A percentile compares a stretch with the other conserved stretches of the same genome.
These are phyloP conservation scores for Saccharomycodes ludwigii DNA, from an alignment of 805 yeast genomes.

Conservation along the genomic window DNA sequence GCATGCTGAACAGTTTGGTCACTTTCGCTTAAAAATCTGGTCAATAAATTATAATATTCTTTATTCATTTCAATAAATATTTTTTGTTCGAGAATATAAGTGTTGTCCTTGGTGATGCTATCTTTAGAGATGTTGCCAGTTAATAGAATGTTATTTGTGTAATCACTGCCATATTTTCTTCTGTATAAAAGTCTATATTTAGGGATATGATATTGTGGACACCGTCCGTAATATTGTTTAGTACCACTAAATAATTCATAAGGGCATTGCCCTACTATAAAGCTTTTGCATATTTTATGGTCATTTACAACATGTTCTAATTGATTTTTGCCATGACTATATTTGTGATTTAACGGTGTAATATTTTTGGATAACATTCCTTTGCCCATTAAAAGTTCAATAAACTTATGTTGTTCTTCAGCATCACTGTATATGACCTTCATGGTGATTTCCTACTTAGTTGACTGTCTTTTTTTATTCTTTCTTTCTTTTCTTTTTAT, in stretches of 20 bases:
- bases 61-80: conserved; percentile 34
- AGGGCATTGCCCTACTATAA: conserved; percentile 78
- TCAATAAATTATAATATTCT: conserved; percentile 35
- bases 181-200: conserved; percentile 64
- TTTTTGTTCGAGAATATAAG: conserved; percentile 8
- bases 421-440: conserved; percentile 38
- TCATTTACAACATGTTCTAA: conserved; percentile 25
- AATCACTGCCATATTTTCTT: conserved; percentile 19
- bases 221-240: conserved; percentile 69
- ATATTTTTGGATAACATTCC: conserved; percentile 20
- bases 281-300: conserved; percentile 62
- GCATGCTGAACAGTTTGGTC: conserved; percentile 54
- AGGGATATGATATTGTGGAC: conserved; percentile 65
- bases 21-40: conserved; percentile 51
- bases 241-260: conserved; percentile 74
- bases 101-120: no score
- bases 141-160: not conserved
- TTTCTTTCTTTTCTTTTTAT: no score
- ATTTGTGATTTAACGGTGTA: not conserved
- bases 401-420: conserved; percentile 54
- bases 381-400: conserved; percentile 75
- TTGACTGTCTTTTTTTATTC: no score
- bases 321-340: not conserved
- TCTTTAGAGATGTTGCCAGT: no score
- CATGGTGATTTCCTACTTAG: not conserved